Base-by-base conservation (phyloP, 805 yeast species). In the Kuraishia borneana region DNA sequence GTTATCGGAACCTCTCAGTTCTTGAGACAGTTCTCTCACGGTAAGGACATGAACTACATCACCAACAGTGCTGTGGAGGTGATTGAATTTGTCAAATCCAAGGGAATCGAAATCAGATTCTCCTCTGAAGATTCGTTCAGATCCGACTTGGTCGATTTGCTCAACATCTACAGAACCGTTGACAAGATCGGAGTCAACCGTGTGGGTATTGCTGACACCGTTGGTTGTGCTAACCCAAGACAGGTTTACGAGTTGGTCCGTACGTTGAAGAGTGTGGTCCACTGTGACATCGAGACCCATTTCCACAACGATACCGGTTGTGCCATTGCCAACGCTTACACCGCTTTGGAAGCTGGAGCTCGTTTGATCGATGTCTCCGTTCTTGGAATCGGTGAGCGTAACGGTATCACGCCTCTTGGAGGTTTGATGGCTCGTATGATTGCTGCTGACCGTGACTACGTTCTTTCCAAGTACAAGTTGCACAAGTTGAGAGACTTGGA, bases 241-340 rank as follows among this genome's bases (percentile, higher is more conserved):
- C 97, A 92, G 64, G 98, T 89, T 39, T 89, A 89, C 60, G 98
- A 89, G 65, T 74, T 89, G 48, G 92, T 89, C 42, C 79, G 94
- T 54, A 92, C 98, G 30, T 75, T 89, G 58, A 84, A 78, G 63
- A 76, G 88, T 10, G 95, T 89, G 33, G 97, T 89, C 33, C 79
- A 83, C 25, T 89, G 97, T 68, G 98, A 89, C 58, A 88, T 89
- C 51, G 98, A 89, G 67, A 84, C 96, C 60, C 98, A 89, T 61
- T 92, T 89, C 83, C 98, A 89, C 67, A 84, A 89, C 59, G 98
- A 89, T 61, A 89, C 98, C 22, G 98, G 98, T 42, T 92, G 97
- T 68, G 96, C 98, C 44, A 85, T 89, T 63, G 96, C 96, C 41
- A 89, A 89, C 58, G 96, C 98, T 22, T 92, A 92, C 73, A 85